phyloP scores from a whole-genome alignment of 495 filamentous ascomycete species.

The Tuber umbilicatum region DNA sequence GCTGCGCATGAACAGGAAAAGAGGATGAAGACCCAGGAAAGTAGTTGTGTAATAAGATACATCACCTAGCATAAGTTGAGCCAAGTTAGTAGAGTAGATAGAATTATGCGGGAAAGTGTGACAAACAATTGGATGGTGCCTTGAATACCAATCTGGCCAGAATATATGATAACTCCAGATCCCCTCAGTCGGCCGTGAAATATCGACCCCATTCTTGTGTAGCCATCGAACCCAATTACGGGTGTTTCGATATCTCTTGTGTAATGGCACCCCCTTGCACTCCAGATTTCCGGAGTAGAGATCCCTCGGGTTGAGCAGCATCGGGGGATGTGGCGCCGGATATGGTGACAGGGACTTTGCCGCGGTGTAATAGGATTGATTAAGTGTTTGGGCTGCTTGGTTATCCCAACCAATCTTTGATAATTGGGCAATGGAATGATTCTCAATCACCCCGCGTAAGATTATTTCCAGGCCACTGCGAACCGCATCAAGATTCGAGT shows the following conservation, averaged over 20 bases:
- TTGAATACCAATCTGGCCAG: slow-evolving; percentile 32
- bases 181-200: slow-evolving; percentile 22
- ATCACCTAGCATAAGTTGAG: slow-evolving; percentile 6
- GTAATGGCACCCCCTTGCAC: slow-evolving; percentile 25
- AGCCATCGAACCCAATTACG: slow-evolving; percentile 33
- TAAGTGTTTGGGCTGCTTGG: slow-evolving; percentile 17
- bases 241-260: slow-evolving; percentile 36
- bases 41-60: slow-evolving; percentile 28
- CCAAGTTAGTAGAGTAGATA: not conserved
- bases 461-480: slow-evolving; percentile 33
- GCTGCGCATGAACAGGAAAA: slow-evolving; percentile 40
- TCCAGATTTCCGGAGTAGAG: slow-evolving; percentile 18
- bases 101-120: not conserved
- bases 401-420: slow-evolving; percentile 32
- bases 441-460: slow-evolving; percentile 35
- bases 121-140: slow-evolving; percentile 20
- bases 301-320: slow-evolving; percentile 17
- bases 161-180: slow-evolving; percentile 30
- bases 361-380: slow-evolving; percentile 21
- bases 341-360: slow-evolving; percentile 10
- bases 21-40: slow-evolving; percentile 35
- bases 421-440: slow-evolving; percentile 11
- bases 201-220: slow-evolving; percentile 33
- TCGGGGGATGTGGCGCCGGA: slow-evolving; percentile 17
- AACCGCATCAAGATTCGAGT: slow-evolving; percentile 38